phyloP scores from a whole-genome alignment of 768 basidiomycete genomes.

The Leccinum uliginosum region DNA sequence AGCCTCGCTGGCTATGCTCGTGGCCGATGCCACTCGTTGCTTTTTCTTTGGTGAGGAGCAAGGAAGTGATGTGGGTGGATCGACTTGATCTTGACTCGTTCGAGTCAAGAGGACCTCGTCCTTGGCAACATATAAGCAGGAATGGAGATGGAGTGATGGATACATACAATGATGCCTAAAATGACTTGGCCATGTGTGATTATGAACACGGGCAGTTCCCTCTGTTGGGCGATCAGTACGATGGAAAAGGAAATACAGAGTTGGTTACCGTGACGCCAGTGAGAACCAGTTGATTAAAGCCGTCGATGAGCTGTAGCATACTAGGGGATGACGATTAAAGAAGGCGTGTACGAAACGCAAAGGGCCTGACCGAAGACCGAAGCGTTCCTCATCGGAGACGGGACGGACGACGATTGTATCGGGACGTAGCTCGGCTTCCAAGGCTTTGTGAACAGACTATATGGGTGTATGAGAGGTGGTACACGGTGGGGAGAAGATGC shows the following conservation, averaged over 20 bases:
- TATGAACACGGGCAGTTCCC: conserved; percentile 84
- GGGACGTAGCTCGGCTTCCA: conserved; percentile 69
- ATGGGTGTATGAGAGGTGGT: not conserved
- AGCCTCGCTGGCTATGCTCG: not conserved
- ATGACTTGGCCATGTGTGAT: conserved; percentile 62
- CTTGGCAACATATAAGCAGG: conserved; percentile 30
- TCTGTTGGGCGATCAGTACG: conserved; percentile 34
- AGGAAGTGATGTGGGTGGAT: conserved; percentile 15
- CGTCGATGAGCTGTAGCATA: conserved; percentile 67
- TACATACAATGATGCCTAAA: conserved; percentile 67
- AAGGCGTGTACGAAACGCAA: not conserved
- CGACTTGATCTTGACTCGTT: not conserved
- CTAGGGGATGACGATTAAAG: conserved; percentile 35
- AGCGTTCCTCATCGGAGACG: conserved; percentile 62
- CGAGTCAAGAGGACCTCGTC: conserved; percentile 43
- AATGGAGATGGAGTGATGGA: not conserved
- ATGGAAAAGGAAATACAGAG: not conserved
- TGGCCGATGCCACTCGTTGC: conserved; percentile 11
- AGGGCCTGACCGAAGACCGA: conserved; percentile 63
- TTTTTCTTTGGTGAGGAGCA: conserved; percentile 27
- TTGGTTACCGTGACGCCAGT: conserved; percentile 48
- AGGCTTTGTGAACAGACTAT: conserved; percentile 68
- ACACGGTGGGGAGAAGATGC: not conserved
- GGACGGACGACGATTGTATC: conserved; percentile 51
- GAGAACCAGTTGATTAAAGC: conserved; percentile 48